phyloP scores from a whole-genome alignment of 805 yeast species.

The Saccharomyces paradoxus region DNA sequence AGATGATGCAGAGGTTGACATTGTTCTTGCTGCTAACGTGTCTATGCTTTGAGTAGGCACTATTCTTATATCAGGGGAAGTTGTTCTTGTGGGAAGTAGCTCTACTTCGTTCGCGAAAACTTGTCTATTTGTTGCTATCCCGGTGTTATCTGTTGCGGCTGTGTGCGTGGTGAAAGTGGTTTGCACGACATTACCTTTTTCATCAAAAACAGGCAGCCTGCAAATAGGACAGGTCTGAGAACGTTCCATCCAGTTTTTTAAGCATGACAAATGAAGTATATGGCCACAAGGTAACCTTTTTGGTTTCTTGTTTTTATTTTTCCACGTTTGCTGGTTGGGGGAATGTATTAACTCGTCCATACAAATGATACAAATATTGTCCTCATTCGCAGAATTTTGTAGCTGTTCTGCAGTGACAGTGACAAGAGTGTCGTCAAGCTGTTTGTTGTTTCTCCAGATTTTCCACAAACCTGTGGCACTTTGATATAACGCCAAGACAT shows the following conservation, averaged over 20 bases:
- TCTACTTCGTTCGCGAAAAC: not conserved
- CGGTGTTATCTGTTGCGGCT: not conserved
- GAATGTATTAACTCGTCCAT: conserved; percentile 71
- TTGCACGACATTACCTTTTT: conserved; percentile 19
- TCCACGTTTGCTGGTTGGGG: not conserved
- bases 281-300: conserved; percentile 80
- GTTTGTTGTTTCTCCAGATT: conserved; percentile 41
- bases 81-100: not conserved
- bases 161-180: not conserved
- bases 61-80: not conserved
- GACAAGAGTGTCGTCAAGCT: conserved; percentile 53
- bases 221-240: conserved; percentile 93
- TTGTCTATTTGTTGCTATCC: not conserved
- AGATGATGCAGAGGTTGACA: not conserved
- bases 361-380: conserved; percentile 74
- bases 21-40: not conserved
- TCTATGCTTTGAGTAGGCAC: not conserved
- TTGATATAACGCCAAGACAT: conserved; percentile 27
- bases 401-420: conserved; percentile 61
- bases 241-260: conserved; percentile 87
- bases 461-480: conserved; percentile 34
- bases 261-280: conserved; percentile 79
- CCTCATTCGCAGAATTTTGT: conserved; percentile 51
- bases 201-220: conserved; percentile 54
- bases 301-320: conserved; percentile 36